A percentile compares a stretch with the other conserved stretches of the same genome.
Evolutionary conservation across 2,329 filamentous ascomycete species (phyloP).

Genomic region (Lasiodiplodia theobromae): DNA sequence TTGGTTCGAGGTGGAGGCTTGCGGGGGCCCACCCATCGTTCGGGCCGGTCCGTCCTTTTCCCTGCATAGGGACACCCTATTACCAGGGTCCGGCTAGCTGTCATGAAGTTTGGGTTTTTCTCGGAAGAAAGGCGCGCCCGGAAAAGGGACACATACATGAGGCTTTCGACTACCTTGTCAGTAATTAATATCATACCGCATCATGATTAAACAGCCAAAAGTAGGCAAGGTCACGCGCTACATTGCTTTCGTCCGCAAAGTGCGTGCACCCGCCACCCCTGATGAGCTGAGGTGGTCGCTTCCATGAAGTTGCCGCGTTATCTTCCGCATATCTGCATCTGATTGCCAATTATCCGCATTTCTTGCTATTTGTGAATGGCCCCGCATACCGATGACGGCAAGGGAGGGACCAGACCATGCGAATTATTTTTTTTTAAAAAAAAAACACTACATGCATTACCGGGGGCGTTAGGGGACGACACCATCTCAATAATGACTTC

Average conservation of each 20-base stretch:
- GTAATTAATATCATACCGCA: constrained; percentile 9
- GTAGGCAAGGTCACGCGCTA: not conserved
- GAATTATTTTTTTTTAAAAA: too few species aligned
- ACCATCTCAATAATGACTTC: not conserved
- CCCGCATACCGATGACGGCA: not conserved
- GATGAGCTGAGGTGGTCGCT: not conserved
- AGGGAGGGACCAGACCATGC: not conserved
- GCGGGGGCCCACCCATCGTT: constrained; percentile 10
- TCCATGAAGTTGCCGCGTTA: not conserved
- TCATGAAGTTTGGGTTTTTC: not conserved
- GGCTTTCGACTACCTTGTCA: not conserved
- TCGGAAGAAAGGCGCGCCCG: not conserved
- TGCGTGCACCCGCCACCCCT: not conserved
- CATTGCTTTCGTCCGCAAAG: not conserved
- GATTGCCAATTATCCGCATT: not conserved
- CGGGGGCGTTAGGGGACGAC: not conserved
- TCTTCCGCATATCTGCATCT: not conserved
- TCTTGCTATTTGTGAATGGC: not conserved
- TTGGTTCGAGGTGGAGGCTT: constrained; percentile 9
- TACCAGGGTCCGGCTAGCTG: not conserved
- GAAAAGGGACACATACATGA: not conserved
- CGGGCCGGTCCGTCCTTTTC: constrained; percentile 11
- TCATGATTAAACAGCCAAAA: not conserved
- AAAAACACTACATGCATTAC: too few species aligned
- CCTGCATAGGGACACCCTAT: not conserved